A percentile compares a stretch with the other conserved stretches of the same genome.
These are phyloP conservation scores for Paramecium primaurelia DNA, from an alignment of 73 alveolate genomes.

Conservation along the genomic window DNA sequence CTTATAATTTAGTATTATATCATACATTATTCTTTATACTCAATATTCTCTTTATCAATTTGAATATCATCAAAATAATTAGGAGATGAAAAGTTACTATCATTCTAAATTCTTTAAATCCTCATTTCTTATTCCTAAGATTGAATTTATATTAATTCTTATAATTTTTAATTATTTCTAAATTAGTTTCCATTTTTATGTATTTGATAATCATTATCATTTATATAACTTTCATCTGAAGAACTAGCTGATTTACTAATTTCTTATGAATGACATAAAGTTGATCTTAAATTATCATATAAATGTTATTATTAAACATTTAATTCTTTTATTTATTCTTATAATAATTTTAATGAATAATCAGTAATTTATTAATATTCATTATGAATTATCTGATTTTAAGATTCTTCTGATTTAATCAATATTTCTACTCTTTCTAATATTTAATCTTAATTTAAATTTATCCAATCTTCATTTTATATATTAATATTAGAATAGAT, in stretches of 20 bases:
- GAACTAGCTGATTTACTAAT: background rate
- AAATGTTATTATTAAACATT: background rate
- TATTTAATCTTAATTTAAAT: background rate
- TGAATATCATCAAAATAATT: background rate
- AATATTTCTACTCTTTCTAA: background rate
- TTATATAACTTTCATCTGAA: background rate
- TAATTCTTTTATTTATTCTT: background rate
- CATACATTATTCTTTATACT: background rate
- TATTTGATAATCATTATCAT: background rate
- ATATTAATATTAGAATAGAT: background rate
- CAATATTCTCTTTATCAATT: background rate
- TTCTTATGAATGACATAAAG: background rate
- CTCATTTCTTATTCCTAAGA: background rate
- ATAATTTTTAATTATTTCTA: background rate
- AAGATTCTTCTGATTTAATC: background rate
- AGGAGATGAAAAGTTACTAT: background rate
- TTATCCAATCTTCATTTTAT: background rate
- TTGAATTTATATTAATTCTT: background rate
- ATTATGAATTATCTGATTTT: background rate
- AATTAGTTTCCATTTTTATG: background rate
- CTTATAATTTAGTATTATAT: background rate
- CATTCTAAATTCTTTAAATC: background rate
- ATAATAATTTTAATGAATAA: background rate
- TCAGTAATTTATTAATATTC: background rate
- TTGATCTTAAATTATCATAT: background rate